A percentile compares a stretch with the other conserved stretches of the same genome.
These are phyloP conservation scores for Odontarrhena argentea DNA, from an alignment of 345 rosid genomes.

Conservation along the genomic window DNA sequence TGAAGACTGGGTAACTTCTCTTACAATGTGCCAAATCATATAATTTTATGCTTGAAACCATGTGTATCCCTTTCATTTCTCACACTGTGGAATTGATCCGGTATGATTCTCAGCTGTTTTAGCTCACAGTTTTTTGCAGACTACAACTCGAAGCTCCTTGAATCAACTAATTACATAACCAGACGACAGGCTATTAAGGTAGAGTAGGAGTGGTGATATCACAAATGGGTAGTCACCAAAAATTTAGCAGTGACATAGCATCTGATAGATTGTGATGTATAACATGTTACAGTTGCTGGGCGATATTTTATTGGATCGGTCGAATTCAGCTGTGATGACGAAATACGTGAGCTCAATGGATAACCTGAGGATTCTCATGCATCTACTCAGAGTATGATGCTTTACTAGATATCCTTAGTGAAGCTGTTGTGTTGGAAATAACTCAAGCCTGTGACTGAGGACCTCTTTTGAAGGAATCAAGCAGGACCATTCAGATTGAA, in stretches of 20 bases:
- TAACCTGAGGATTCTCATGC: slow-evolving; percentile 89
- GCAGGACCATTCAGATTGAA: slow-evolving; percentile 91
- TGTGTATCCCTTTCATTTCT: neutral
- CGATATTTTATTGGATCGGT: slow-evolving; percentile 80
- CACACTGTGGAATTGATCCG: neutral
- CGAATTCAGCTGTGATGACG: slow-evolving; percentile 77
- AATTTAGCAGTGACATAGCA: neutral
- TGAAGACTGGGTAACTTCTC: slow-evolving; percentile 74
- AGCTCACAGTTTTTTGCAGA: slow-evolving; percentile 78
- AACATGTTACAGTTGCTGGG: slow-evolving; percentile 62
- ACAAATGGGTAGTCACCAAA: slow-evolving; percentile 6
- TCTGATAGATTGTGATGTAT: slow-evolving; percentile 21
- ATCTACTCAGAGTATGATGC: slow-evolving; percentile 76
- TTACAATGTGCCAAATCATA: slow-evolving; percentile 6
- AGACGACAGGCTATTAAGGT: slow-evolving; percentile 95
- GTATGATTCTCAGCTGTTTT: slow-evolving; percentile 26
- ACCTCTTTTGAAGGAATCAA: slow-evolving; percentile 65
- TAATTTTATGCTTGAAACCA: neutral
- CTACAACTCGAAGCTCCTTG: slow-evolving; percentile 84
- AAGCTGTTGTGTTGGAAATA: slow-evolving; percentile 1
- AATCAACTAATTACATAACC: slow-evolving; percentile 85
- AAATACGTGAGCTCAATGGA: slow-evolving; percentile 87
- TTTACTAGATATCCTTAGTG: neutral
- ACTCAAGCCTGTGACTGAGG: slow-evolving; percentile 1
- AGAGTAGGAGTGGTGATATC: slow-evolving; percentile 12